Evolutionary conservation across 73 alveolate genomes (phyloP).

Genomic region (Tetrahymena borealis): DNA sequence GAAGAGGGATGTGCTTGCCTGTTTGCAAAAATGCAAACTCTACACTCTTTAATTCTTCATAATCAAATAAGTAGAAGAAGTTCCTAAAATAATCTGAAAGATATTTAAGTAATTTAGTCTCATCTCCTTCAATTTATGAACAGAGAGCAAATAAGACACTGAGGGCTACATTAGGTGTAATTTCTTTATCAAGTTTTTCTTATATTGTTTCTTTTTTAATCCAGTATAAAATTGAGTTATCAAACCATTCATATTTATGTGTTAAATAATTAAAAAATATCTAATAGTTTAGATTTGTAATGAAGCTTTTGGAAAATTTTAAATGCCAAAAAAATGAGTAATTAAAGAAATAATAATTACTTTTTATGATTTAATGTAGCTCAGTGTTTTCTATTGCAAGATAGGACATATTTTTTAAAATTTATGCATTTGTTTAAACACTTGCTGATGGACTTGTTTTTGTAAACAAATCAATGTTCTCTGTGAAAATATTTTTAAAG

Average conservation of each 20-base stretch:
- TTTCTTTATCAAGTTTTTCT: not conserved
- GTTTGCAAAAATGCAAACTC: not conserved
- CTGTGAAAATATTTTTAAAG: not conserved
- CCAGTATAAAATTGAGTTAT: too few relatives aligned
- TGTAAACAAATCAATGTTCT: not conserved
- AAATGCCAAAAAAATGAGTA: not conserved
- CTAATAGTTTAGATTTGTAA: too few relatives aligned
- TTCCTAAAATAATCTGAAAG: not conserved
- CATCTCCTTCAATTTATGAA: not conserved
- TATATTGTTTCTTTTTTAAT: not conserved
- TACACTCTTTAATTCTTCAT: not conserved
- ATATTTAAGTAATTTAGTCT: not conserved
- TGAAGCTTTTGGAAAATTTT: too few relatives aligned
- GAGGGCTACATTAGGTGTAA: not conserved
- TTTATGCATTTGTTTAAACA: not conserved
- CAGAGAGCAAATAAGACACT: not conserved
- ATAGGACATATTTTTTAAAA: not conserved
- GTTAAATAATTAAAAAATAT: too few relatives aligned
- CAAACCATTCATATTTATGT: too few relatives aligned
- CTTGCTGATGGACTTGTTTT: not conserved
- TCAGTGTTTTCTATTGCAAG: not conserved
- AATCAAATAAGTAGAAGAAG: not conserved
- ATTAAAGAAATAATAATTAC: not conserved
- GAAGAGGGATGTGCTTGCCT: not conserved
- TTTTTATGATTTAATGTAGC: not conserved